A percentile compares a stretch with the other conserved stretches of the same genome.
phyloP scores from a whole-genome alignment of 1,139 yeast species.

The Candida sp. region DNA sequence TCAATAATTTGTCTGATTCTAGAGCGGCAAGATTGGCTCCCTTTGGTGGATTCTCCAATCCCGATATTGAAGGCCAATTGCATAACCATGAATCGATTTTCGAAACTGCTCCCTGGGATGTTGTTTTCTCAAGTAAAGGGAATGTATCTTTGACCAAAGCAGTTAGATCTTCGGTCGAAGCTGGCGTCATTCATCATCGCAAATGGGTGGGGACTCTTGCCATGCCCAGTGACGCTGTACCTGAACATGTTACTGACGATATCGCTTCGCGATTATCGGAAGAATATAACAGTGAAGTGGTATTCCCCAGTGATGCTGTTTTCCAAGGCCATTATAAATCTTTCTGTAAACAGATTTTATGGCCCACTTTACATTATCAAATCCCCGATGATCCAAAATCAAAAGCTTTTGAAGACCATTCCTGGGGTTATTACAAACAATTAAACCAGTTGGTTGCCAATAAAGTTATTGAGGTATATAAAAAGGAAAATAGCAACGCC shows the following conservation, averaged over 20 bases:
- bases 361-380: constrained; percentile 98
- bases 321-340: constrained; percentile 89
- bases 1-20: constrained; percentile 29
- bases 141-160: constrained; percentile 91
- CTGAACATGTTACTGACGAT: constrained; percentile 47
- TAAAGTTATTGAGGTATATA: constrained; percentile 60
- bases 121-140: constrained; percentile 69
- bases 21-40: constrained; percentile 48
- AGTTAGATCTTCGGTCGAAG: constrained; percentile 57
- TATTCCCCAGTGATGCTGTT: constrained; percentile 71
- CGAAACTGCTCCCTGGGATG: constrained; percentile 72
- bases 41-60: constrained; percentile 72
- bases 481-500: constrained; percentile 45
- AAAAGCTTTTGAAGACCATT: constrained; percentile 92
- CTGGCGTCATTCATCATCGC: constrained; percentile 43
- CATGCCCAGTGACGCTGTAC: constrained; percentile 83
- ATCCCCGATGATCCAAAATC: constrained; percentile 95
- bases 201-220: constrained; percentile 90
- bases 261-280: constrained; percentile 43
- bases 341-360: constrained; percentile 87
- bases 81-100: constrained; percentile 52
- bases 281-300: constrained; percentile 59
- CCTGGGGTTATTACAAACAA: constrained; percentile 81
- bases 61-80: constrained; percentile 43
- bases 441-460: constrained; percentile 83